Percentiles rank a stretch among this genome's conserved stretches.
These are phyloP conservation scores for Sclerotinia glacialis DNA, from an alignment of 2,329 filamentous ascomycete species.

Conservation along the genomic window DNA sequence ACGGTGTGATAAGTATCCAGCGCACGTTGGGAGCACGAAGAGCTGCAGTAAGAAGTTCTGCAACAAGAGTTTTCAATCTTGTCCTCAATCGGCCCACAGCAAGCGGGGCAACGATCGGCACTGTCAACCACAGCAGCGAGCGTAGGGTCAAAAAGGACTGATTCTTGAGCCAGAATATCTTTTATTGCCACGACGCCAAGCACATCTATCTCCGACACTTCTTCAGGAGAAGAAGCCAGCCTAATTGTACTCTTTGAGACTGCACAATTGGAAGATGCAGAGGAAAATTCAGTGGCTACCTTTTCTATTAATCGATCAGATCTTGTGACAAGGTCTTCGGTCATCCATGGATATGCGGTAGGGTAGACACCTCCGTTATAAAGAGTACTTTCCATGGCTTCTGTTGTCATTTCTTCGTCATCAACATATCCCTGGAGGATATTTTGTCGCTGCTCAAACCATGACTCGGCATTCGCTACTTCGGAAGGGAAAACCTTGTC, in stretches of 20 bases:
- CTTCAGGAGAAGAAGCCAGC: background rate
- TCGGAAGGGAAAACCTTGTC: constrained; percentile 34
- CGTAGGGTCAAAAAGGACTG: constrained; percentile 29
- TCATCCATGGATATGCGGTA: constrained; percentile 34
- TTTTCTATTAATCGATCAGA: constrained; percentile 27
- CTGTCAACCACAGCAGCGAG: constrained; percentile 28
- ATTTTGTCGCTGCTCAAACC: constrained; percentile 29
- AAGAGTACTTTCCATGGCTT: constrained; percentile 24
- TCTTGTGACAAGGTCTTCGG: constrained; percentile 28
- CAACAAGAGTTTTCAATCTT: constrained; percentile 31
- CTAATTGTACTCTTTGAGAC: constrained; percentile 32
- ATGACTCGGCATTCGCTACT: constrained; percentile 32
- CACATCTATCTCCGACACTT: constrained; percentile 30
- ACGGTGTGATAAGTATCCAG: constrained; percentile 34
- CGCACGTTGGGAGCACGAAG: constrained; percentile 33
- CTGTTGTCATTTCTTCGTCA: constrained; percentile 27
- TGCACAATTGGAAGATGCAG: constrained; percentile 30
- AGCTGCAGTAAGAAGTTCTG: constrained; percentile 34
- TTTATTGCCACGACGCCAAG: constrained; percentile 31
- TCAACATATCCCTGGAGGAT: constrained; percentile 28
- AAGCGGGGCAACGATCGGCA: constrained; percentile 29
- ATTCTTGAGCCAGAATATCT: constrained; percentile 28
- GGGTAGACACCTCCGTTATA: constrained; percentile 34
- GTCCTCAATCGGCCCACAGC: constrained; percentile 31
- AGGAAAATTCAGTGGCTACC: constrained; percentile 30